phyloP scores from a whole-genome alignment of 805 yeast genomes.

The Candida tallmaniae region DNA sequence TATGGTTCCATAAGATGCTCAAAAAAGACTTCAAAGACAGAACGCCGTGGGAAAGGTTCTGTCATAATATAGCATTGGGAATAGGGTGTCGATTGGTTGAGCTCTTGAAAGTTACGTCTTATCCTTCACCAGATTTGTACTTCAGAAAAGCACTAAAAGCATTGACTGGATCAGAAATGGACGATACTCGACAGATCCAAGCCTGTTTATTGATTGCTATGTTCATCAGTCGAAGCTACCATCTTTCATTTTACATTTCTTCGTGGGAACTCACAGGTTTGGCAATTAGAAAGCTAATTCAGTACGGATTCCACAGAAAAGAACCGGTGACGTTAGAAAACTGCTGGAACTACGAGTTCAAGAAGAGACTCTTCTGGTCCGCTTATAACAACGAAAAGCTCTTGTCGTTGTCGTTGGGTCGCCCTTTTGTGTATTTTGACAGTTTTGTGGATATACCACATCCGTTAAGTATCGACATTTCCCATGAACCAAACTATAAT shows the following conservation, averaged over 20 bases:
- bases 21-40: slow-evolving; percentile 1
- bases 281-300: slow-evolving; percentile 10
- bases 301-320: slow-evolving; percentile 9
- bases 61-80: slow-evolving; percentile 11
- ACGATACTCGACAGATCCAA: slow-evolving; percentile 10
- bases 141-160: slow-evolving; percentile 9
- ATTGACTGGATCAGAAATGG: slow-evolving; percentile 6
- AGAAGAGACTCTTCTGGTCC: slow-evolving; percentile 11
- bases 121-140: slow-evolving; percentile 10
- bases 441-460: slow-evolving; percentile 8
- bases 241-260: slow-evolving; percentile 11
- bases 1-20: slow-evolving; percentile 7
- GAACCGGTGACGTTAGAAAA: slow-evolving; percentile 5
- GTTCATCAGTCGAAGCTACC: slow-evolving; percentile 12
- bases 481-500: slow-evolving; percentile 2
- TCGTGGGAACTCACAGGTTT: slow-evolving; percentile 10
- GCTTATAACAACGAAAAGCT: slow-evolving; percentile 10
- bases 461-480: slow-evolving; percentile 10
- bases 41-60: slow-evolving; percentile 10
- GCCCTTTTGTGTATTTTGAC: slow-evolving; percentile 8
- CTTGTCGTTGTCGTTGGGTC: slow-evolving; percentile 9
- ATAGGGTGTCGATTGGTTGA: slow-evolving; percentile 12
- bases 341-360: slow-evolving; percentile 7
- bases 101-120: slow-evolving; percentile 8
- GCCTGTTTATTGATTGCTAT: slow-evolving; percentile 9